Base-by-base conservation (phyloP, 2,329 filamentous ascomycete genomes). In the Aspergillus sp. region DNA sequence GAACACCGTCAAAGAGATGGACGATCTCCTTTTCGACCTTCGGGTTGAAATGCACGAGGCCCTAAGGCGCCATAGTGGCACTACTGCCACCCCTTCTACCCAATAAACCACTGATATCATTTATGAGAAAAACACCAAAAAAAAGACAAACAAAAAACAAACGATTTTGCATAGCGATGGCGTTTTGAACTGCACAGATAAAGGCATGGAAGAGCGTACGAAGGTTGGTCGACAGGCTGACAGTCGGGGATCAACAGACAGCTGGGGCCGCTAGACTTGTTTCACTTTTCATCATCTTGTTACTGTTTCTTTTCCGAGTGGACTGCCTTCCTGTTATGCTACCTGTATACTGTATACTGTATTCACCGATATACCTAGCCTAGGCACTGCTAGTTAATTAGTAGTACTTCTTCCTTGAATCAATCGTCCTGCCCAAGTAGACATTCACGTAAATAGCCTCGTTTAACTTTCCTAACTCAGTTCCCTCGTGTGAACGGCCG, bases 11-110 rank as follows among this genome's bases (percentile, higher is more conserved):
- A 82, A 86, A 58, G 82, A 88, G 69, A 81, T 95, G 63, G 90
- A 95, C 68, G 88, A 93, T 69, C 77, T 91, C 66, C 80, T 95
- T 69, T 90, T 93, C 78, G 89, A 93, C 71, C 85, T 93, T 63
- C 88, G 90, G 72, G 82, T 84, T 62, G 86, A 89, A 71, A 81
- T 93, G 52, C 90, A 89, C 70, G 85, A 87, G 56, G 90, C 90
- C 15, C 86, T 86, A 66, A 79, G 79, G 66, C 81, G 89, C 60
- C 64, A 72, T 37, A 15, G 40, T 60, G 64, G 54, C 11, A 55
- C 37, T 40, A 61, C 51, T 56, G 17, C 21, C 12, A 31, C 39
- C 14, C 2, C 41, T 21, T 15, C 19, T 31, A 37, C 14, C 23
- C 12, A 21, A 8, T 47, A 41, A 48, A 23, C 15, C 27, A 12